phyloP scores from a whole-genome alignment of 2,329 filamentous ascomycete species.

The Aureobasidium sp. region DNA sequence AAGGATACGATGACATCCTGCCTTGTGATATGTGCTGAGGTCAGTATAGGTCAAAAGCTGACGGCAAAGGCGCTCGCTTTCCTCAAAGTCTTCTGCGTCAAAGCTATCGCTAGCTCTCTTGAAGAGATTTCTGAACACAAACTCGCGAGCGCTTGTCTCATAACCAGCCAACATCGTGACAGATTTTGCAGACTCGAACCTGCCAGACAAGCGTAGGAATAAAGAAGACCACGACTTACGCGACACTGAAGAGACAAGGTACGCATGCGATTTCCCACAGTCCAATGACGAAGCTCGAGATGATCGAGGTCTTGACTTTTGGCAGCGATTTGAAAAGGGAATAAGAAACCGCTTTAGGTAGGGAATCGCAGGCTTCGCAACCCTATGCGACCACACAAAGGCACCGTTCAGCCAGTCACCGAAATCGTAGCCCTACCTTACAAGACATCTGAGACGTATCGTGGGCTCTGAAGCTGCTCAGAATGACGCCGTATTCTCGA shows the following conservation, averaged over 20 bases:
- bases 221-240: background rate
- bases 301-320: background rate
- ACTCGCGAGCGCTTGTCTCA: background rate
- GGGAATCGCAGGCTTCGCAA: background rate
- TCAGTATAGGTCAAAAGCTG: background rate
- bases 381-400: background rate
- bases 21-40: conserved; percentile 1
- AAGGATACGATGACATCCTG: conserved; percentile 2
- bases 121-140: background rate
- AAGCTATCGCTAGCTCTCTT: background rate
- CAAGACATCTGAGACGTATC: no score
- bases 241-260: background rate
- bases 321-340: background rate
- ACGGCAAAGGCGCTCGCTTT: background rate
- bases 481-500: no score
- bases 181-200: background rate
- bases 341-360: background rate
- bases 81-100: background rate
- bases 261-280: background rate
- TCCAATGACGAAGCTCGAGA: background rate
- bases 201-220: no score
- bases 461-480: background rate
- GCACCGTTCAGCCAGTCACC: background rate
- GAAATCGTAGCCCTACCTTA: background rate
- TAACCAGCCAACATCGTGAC: background rate